Evolutionary conservation across 176 grass and related monocot species (phyloP).

Genomic region (barley (Hordeum vulgare)): DNA sequence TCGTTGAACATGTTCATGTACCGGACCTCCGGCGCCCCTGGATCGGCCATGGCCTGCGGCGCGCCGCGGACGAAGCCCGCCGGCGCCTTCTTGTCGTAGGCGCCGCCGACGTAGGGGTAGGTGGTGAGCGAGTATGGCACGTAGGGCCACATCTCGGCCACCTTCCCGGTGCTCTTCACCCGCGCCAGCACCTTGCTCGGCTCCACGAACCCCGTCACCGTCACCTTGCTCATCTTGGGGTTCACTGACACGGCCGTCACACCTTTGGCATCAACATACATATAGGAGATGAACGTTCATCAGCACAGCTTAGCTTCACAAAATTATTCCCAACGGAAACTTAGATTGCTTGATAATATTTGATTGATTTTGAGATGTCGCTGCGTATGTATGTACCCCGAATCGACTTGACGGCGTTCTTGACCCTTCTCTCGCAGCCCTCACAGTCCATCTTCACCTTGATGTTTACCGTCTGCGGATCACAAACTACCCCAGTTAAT

Average conservation of each 20-base stretch:
- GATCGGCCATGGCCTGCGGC: slow-evolving; percentile 56
- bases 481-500: not conserved
- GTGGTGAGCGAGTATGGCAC: slow-evolving; percentile 42
- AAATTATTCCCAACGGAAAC: not conserved
- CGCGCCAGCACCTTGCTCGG: slow-evolving; percentile 50
- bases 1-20: slow-evolving; percentile 71
- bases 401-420: slow-evolving; percentile 48
- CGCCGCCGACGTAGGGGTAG: slow-evolving; percentile 68
- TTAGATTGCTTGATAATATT: not conserved
- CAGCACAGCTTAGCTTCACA: not conserved
- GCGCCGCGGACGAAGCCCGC: slow-evolving; percentile 48
- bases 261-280: slow-evolving; percentile 3
- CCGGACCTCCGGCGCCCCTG: slow-evolving; percentile 32
- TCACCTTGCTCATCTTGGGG: slow-evolving; percentile 63
- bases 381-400: not conserved
- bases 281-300: not conserved
- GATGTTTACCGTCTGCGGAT: slow-evolving; percentile 60
- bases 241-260: slow-evolving; percentile 54
- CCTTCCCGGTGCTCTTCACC: slow-evolving; percentile 59
- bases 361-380: not conserved
- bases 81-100: slow-evolving; percentile 87
- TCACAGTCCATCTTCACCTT: slow-evolving; percentile 96
- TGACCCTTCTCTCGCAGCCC: slow-evolving; percentile 74
- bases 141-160: slow-evolving; percentile 75
- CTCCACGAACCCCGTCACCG: slow-evolving; percentile 70